Conservation (phyloP, 2,329 filamentous ascomycete genomes). For the Albophoma yamanashiensis region DNA sequence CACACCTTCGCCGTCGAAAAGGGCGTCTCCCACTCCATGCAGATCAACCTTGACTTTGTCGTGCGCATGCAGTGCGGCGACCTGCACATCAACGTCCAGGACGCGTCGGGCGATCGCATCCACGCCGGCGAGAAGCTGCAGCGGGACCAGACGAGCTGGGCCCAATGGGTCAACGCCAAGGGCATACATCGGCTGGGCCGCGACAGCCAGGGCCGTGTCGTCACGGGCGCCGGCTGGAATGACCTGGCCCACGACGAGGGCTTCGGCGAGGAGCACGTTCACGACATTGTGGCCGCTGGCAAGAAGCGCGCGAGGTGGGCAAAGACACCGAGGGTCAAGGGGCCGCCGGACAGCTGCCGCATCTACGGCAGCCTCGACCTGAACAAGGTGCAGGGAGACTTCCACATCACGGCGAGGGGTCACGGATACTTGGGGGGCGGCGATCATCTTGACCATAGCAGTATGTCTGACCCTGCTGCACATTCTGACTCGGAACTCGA, state of each 20-base stretch:
- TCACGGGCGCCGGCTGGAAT: constrained; percentile 49
- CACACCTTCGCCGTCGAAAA: constrained; percentile 94
- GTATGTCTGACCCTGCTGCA: constrained; percentile 37
- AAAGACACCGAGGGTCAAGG: constrained; percentile 62
- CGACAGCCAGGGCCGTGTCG: constrained; percentile 42
- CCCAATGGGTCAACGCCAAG: constrained; percentile 65
- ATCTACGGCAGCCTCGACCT: constrained; percentile 83
- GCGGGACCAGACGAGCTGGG: constrained; percentile 71
- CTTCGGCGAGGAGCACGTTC: constrained; percentile 72
- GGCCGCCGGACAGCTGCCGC: constrained; percentile 62
- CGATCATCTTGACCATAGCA: constrained; percentile 65
- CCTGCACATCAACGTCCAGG: constrained; percentile 94
- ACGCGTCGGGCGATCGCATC: constrained; percentile 86
- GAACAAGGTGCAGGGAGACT: constrained; percentile 96
- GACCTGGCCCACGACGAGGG: constrained; percentile 43
- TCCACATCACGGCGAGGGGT: constrained; percentile 90
- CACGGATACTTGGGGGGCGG: constrained; percentile 86
- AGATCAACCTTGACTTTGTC: constrained; percentile 94
- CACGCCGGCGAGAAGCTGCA: constrained; percentile 65
- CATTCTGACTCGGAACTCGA: background rate
- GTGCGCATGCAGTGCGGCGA: constrained; percentile 79
- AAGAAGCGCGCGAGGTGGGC: constrained; percentile 54
- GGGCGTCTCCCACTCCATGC: constrained; percentile 73
- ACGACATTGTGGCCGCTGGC: constrained; percentile 73
- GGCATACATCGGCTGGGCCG: constrained; percentile 51